Percentiles rank a stretch among this genome's conserved stretches.
phyloP scores from a whole-genome alignment of 2,329 filamentous ascomycete species.

The Colletotrichum sansevieriae region DNA sequence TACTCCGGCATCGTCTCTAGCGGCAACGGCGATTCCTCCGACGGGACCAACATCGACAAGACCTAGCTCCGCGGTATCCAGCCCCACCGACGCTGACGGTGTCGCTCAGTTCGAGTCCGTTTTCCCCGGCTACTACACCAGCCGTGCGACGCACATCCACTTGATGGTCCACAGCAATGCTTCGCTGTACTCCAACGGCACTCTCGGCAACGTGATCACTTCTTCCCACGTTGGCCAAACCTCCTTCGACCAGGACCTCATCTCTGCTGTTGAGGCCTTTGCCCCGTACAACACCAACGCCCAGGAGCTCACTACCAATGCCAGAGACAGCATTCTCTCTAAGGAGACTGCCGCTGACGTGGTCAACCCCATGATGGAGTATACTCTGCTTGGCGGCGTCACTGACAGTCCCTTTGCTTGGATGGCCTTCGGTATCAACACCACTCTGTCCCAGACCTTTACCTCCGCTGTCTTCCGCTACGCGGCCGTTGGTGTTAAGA shows the following conservation, averaged over 20 bases:
- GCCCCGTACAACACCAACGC: constrained; percentile 61
- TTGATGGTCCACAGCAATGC: constrained; percentile 51
- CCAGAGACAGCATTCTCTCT: constrained; percentile 62
- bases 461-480: constrained; percentile 51
- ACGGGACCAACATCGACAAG: constrained; percentile 48
- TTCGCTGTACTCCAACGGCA: constrained; percentile 50
- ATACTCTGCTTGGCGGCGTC: constrained; percentile 65
- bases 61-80: constrained; percentile 58
- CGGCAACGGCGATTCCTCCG: constrained; percentile 51
- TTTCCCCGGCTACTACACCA: constrained; percentile 59
- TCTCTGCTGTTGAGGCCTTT: constrained; percentile 60
- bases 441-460: constrained; percentile 43
- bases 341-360: constrained; percentile 60
- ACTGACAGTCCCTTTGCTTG: constrained; percentile 66
- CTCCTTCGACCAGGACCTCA: constrained; percentile 70
- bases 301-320: constrained; percentile 61
- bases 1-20: constrained; percentile 56
- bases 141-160: constrained; percentile 58
- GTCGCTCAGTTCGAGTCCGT: constrained; percentile 57
- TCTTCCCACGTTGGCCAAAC: constrained; percentile 72
- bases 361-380: constrained; percentile 70
- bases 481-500: constrained; percentile 50
- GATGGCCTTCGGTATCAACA: constrained; percentile 65
- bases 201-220: constrained; percentile 55
- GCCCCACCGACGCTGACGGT: constrained; percentile 54